These are phyloP conservation scores for Colletotrichum sp. DNA, from an alignment of 2,329 filamentous ascomycete genomes.

Conservation along the genomic window DNA sequence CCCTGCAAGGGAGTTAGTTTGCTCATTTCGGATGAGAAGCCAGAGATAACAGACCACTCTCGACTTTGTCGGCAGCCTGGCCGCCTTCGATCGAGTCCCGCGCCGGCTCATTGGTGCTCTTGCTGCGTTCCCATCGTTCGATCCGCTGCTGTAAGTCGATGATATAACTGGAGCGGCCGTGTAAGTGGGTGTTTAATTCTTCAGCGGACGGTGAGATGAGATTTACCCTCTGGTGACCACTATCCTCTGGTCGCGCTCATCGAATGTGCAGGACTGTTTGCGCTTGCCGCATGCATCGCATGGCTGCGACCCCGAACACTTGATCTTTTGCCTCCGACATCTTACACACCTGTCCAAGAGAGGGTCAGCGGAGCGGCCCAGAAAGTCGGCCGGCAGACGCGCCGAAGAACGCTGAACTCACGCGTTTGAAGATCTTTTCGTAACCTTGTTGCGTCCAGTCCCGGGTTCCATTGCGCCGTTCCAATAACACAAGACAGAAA, in stretches of 20 bases:
- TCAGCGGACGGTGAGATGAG: background rate
- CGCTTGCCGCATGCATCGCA: conserved; percentile 49
- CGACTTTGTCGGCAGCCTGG: background rate
- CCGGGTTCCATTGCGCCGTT: conserved; percentile 10
- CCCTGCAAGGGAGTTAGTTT: background rate
- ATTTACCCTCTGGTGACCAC: conserved; percentile 50
- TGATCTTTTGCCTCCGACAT: conserved; percentile 51
- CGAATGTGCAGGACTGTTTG: conserved; percentile 45
- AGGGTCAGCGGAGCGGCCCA: background rate
- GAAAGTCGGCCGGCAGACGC: background rate
- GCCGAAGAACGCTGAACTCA: background rate
- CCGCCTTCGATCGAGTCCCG: background rate
- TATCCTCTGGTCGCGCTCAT: conserved; percentile 53
- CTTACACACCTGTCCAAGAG: conserved; percentile 39
- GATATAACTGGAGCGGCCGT: conserved; percentile 22
- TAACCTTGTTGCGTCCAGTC: conserved; percentile 12
- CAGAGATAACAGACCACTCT: background rate
- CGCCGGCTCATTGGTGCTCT: background rate
- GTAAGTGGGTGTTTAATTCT: background rate
- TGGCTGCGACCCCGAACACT: conserved; percentile 48
- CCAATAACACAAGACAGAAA: background rate
- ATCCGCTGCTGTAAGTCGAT: conserved; percentile 22
- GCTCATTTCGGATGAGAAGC: background rate
- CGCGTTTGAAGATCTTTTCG: conserved; percentile 25
- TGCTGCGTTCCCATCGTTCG: conserved; percentile 10